These are phyloP conservation scores for Aquilaria sinensis DNA, from an alignment of 345 rosid genomes.

Conservation along the genomic window DNA sequence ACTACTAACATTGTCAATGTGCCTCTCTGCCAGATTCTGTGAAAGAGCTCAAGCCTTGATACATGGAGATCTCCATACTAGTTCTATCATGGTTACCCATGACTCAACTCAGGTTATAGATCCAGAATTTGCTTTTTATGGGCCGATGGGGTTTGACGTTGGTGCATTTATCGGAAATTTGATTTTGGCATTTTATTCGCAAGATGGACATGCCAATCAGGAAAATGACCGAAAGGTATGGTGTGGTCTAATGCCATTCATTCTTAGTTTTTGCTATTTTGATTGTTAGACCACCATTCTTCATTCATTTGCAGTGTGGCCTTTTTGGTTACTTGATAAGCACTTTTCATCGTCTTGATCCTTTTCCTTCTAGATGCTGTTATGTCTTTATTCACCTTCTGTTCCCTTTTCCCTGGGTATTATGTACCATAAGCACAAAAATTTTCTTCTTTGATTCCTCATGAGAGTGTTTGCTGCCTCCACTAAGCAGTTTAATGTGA, in stretches of 20 bases:
- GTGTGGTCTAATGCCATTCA: neutral
- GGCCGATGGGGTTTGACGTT: constrained; percentile 85
- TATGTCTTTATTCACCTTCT: too few species aligned
- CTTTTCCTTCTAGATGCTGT: too few species aligned
- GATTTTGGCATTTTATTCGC: constrained; percentile 72
- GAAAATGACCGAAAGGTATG: constrained; percentile 60
- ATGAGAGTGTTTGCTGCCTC: too few species aligned
- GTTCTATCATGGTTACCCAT: constrained; percentile 77
- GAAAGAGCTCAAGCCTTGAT: constrained; percentile 82
- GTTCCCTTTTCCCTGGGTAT: too few species aligned
- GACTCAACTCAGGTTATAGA: constrained; percentile 83
- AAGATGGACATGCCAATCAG: constrained; percentile 65
- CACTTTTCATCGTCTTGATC: too few species aligned
- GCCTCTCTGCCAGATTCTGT: constrained; percentile 51
- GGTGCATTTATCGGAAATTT: constrained; percentile 85
- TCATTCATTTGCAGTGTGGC: too few species aligned
- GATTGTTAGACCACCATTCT: too few species aligned
- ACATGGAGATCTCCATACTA: constrained; percentile 92
- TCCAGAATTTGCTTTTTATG: constrained; percentile 78
- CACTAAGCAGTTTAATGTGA: too few species aligned
- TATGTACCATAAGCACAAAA: too few species aligned
- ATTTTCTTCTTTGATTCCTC: too few species aligned
- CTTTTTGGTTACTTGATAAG: neutral
- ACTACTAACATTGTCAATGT: constrained; percentile 6
- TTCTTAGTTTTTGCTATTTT: neutral